Conservation (phyloP, 2,329 filamentous ascomycete genomes). For the Fusarium sororula region DNA sequence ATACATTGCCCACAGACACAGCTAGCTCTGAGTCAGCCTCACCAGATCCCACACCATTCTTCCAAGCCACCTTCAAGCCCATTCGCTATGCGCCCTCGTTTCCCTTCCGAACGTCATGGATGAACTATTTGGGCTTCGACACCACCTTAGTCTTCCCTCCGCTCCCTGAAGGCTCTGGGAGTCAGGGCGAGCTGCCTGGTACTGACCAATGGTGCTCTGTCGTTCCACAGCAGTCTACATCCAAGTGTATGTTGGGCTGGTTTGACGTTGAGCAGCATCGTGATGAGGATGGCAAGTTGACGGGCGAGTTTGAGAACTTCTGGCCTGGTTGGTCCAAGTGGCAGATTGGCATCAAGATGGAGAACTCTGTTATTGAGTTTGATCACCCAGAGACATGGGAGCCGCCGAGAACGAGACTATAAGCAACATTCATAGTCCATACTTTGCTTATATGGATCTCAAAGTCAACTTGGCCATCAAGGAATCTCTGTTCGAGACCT, state of each 20-base stretch:
- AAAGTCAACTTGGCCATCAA: slow-evolving; percentile 6
- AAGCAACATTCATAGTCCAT: neutral
- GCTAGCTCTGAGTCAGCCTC: slow-evolving; percentile 44
- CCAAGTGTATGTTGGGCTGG: slow-evolving; percentile 54
- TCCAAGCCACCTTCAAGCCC: slow-evolving; percentile 56
- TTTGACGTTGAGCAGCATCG: slow-evolving; percentile 56
- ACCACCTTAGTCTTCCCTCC: slow-evolving; percentile 59
- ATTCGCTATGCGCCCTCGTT: slow-evolving; percentile 54
- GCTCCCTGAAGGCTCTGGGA: slow-evolving; percentile 52
- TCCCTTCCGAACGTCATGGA: slow-evolving; percentile 52
- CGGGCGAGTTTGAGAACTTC: slow-evolving; percentile 51
- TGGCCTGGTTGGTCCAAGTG: slow-evolving; percentile 58
- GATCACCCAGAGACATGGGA: slow-evolving; percentile 43
- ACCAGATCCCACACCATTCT: slow-evolving; percentile 52
- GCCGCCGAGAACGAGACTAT: slow-evolving; percentile 38
- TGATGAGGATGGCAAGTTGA: slow-evolving; percentile 30
- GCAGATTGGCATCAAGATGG: slow-evolving; percentile 54
- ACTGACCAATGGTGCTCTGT: slow-evolving; percentile 58
- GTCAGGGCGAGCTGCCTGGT: slow-evolving; percentile 54
- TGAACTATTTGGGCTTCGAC: slow-evolving; percentile 54
- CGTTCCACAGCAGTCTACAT: slow-evolving; percentile 44
- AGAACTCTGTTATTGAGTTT: slow-evolving; percentile 47
- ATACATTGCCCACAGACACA: slow-evolving; percentile 41
- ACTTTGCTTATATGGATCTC: neutral
- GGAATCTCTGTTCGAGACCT: slow-evolving; percentile 25